A percentile compares a stretch with the other conserved stretches of the same genome.
Conservation (phyloP, 805 yeast species). For the Suhomyces pyralidae region DNA sequence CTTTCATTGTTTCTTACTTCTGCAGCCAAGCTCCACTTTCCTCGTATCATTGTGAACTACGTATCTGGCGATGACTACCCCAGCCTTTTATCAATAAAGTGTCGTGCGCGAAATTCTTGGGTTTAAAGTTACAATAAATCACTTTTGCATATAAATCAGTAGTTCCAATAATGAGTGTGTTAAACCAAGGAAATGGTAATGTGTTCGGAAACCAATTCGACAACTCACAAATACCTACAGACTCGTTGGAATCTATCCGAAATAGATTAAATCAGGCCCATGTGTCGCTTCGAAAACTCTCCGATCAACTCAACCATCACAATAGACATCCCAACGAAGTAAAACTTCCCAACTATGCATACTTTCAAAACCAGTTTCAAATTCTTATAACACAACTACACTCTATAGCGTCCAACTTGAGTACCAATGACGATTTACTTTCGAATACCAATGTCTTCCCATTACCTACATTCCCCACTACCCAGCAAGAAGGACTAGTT, state of each 20-base stretch:
- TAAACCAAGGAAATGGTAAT: not conserved
- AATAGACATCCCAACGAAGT: conserved; percentile 35
- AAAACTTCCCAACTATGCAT: conserved; percentile 49
- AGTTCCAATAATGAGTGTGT: not conserved
- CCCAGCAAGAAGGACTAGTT: conserved; percentile 76
- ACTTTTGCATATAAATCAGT: not conserved
- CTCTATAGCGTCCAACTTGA: conserved; percentile 69
- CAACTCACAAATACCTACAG: conserved; percentile 28
- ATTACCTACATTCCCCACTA: conserved; percentile 76
- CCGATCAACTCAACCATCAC: conserved; percentile 36
- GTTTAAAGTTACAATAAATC: not conserved
- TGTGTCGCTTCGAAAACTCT: conserved; percentile 35
- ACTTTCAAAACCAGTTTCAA: conserved; percentile 79
- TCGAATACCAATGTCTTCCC: conserved; percentile 78
- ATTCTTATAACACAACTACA: conserved; percentile 79
- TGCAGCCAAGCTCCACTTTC: conserved; percentile 34
- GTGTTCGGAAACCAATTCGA: not conserved
- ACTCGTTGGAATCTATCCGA: conserved; percentile 39
- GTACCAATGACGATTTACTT: conserved; percentile 56
- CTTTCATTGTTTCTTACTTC: conserved; percentile 37
- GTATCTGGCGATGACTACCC: not conserved
- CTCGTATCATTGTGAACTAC: conserved; percentile 18
- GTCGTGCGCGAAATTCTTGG: not conserved
- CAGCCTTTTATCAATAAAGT: not conserved
- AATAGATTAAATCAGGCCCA: conserved; percentile 43